Evolutionary conservation across 768 basidiomycete genomes (phyloP).

Genomic region (Tricholoma saponaceum): DNA sequence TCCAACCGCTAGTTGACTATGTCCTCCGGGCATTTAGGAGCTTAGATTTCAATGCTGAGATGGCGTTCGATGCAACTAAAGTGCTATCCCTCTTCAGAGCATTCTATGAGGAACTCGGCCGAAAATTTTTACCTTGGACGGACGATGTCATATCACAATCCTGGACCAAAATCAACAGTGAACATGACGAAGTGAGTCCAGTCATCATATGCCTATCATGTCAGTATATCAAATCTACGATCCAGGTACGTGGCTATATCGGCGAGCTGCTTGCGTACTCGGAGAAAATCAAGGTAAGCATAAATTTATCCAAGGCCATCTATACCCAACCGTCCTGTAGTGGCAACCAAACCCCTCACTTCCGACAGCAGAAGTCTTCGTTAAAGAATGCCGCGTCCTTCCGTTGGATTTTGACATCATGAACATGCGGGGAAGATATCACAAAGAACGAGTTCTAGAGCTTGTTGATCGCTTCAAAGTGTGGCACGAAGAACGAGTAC

Average conservation of each 20-base stretch:
- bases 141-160: conserved; percentile 61
- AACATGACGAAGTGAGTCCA: conserved; percentile 69
- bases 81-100: conserved; percentile 63
- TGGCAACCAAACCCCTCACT: conserved; percentile 62
- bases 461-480: conserved; percentile 60
- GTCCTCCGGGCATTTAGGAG: conserved; percentile 58
- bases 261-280: conserved; percentile 71
- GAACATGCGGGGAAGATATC: conserved; percentile 64
- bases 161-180: conserved; percentile 68
- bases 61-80: conserved; percentile 78
- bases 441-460: conserved; percentile 52
- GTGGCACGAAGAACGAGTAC: conserved; percentile 68
- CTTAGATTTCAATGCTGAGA: conserved; percentile 77
- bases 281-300: conserved; percentile 63
- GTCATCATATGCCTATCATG: background rate
- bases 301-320: conserved; percentile 1
- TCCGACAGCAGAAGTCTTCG: conserved; percentile 58
- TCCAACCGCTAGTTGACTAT: conserved; percentile 76
- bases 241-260: conserved; percentile 69
- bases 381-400: conserved; percentile 58
- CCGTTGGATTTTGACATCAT: conserved; percentile 67
- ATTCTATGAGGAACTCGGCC: conserved; percentile 69
- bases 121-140: conserved; percentile 80
- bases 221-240: conserved; percentile 3
- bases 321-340: conserved; percentile 27